Conservation (phyloP, 2,329 filamentous ascomycete genomes). For the Paramyrothecium sp. region DNA sequence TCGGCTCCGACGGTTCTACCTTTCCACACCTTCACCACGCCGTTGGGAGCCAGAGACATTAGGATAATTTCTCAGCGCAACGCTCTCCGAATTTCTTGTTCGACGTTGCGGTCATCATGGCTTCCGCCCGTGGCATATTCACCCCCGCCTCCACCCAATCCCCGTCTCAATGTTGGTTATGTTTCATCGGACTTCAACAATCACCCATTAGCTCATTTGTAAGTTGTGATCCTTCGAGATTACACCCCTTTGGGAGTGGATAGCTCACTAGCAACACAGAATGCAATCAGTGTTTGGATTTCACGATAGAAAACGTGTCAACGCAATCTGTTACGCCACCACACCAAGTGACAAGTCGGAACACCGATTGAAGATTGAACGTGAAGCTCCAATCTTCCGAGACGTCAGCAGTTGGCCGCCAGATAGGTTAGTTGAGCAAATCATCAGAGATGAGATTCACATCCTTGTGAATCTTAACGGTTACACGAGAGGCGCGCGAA, state of each 20-base stretch:
- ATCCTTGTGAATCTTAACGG: slow-evolving; percentile 97
- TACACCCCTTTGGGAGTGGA: neutral
- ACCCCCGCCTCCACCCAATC: slow-evolving; percentile 80
- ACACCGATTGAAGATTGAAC: slow-evolving; percentile 90
- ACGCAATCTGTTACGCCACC: slow-evolving; percentile 93
- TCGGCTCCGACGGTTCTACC: slow-evolving; percentile 91
- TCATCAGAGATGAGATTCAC: slow-evolving; percentile 84
- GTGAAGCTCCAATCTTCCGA: slow-evolving; percentile 84
- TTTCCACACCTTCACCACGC: slow-evolving; percentile 97
- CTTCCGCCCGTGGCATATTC: slow-evolving; percentile 76
- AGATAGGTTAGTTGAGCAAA: slow-evolving; percentile 81
- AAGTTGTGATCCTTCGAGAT: slow-evolving; percentile 30
- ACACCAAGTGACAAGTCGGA: slow-evolving; percentile 85
- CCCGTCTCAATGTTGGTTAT: slow-evolving; percentile 89
- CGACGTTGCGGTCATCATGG: slow-evolving; percentile 84
- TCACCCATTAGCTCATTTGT: slow-evolving; percentile 89
- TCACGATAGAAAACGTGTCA: slow-evolving; percentile 70
- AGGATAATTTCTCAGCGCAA: slow-evolving; percentile 94
- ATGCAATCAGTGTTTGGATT: slow-evolving; percentile 99
- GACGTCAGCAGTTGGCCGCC: slow-evolving; percentile 86
- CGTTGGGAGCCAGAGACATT: slow-evolving; percentile 86
- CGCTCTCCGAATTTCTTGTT: slow-evolving; percentile 86
- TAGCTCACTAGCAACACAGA: slow-evolving; percentile 28
- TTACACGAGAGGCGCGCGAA: slow-evolving; percentile 93
- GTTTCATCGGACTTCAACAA: slow-evolving; percentile 99